These are phyloP conservation scores for Lecanicillium sp. DNA, from an alignment of 2,329 filamentous ascomycete species.

Conservation along the genomic window DNA sequence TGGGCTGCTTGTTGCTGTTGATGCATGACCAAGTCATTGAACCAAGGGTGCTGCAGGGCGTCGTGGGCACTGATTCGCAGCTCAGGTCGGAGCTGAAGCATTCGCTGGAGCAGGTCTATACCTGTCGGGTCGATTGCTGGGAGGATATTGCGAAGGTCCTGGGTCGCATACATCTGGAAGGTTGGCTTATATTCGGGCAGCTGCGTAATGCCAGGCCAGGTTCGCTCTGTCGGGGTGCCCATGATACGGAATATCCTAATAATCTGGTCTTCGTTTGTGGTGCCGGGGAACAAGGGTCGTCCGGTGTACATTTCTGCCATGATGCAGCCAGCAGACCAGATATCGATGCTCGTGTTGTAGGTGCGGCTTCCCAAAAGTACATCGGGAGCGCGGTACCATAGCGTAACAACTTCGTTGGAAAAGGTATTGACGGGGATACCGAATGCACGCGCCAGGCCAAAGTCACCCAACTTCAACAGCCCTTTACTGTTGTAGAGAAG, in stretches of 20 bases:
- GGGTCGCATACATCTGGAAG: conserved; percentile 89
- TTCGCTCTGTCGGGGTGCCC: conserved; percentile 92
- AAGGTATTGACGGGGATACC: conserved; percentile 98
- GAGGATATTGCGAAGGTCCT: conserved; percentile 78
- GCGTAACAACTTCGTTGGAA: conserved; percentile 92
- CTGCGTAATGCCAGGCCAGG: conserved; percentile 90
- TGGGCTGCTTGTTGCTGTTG: conserved; percentile 37
- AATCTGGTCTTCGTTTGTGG: conserved; percentile 96
- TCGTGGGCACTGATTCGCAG: conserved; percentile 82
- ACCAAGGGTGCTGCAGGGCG: conserved; percentile 88
- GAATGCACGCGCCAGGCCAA: conserved; percentile 87
- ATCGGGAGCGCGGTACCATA: conserved; percentile 96
- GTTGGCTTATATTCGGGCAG: conserved; percentile 97
- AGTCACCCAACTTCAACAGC: conserved; percentile 86
- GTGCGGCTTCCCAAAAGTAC: conserved; percentile 89
- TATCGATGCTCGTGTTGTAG: conserved; percentile 99
- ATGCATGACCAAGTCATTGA: conserved; percentile 60
- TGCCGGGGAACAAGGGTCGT: conserved; percentile 89
- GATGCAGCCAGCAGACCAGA: conserved; percentile 98
- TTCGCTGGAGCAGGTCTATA: conserved; percentile 77
- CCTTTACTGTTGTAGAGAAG: conserved; percentile 90
- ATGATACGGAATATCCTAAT: conserved; percentile 97
- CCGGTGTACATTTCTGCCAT: conserved; percentile 99
- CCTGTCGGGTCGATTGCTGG: conserved; percentile 84
- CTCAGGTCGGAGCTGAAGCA: conserved; percentile 90